Evolutionary conservation across 2,329 filamentous ascomycete species (phyloP).

Genomic region (Orbilia quercus): DNA sequence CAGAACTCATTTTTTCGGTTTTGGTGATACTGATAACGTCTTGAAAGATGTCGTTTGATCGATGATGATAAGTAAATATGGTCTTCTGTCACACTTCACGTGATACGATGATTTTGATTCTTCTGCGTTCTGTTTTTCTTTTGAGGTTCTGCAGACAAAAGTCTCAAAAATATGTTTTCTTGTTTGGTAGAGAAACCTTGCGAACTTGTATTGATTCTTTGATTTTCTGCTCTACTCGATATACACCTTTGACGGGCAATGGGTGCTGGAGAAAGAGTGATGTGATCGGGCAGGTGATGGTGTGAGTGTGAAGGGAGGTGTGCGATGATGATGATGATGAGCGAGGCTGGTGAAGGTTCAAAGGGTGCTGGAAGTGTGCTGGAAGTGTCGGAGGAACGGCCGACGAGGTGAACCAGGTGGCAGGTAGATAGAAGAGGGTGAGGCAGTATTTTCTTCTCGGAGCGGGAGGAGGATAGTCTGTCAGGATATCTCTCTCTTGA

Average conservation of each 20-base stretch:
- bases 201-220: constrained; percentile 44
- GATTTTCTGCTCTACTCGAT: constrained; percentile 53
- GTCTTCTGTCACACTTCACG: constrained; percentile 54
- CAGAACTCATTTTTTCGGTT: constrained; percentile 63
- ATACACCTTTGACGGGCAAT: constrained; percentile 57
- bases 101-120: constrained; percentile 34
- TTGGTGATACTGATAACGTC: too few relatives aligned
- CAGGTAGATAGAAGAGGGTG: constrained; percentile 22
- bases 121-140: too few relatives aligned
- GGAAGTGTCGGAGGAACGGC: constrained; percentile 41
- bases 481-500: constrained; percentile 30
- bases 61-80: constrained; percentile 8
- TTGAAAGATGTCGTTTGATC: background rate
- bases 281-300: constrained; percentile 41
- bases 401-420: constrained; percentile 40
- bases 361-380: constrained; percentile 6
- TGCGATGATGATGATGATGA: too few relatives aligned
- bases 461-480: constrained; percentile 35
- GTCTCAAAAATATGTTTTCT: constrained; percentile 9
- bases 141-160: constrained; percentile 34
- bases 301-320: constrained; percentile 32
- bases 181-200: constrained; percentile 26
- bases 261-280: constrained; percentile 56
- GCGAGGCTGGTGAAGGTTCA: constrained; percentile 26
- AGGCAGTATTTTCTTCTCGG: constrained; percentile 10